Conservation (phyloP, 306 rosid species). For the Quercus parvula region DNA sequence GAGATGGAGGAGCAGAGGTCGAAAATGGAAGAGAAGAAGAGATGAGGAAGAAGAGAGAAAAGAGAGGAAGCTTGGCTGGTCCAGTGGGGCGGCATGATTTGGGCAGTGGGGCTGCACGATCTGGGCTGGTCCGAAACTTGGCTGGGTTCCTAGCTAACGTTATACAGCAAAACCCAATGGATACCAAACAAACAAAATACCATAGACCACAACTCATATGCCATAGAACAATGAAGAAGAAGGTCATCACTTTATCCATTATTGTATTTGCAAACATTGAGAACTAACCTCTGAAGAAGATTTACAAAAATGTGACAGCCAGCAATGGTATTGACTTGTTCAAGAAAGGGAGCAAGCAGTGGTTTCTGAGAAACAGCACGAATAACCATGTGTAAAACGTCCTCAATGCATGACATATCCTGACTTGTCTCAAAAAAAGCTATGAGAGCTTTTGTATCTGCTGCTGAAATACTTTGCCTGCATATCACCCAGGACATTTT, state of each 20-base stretch:
- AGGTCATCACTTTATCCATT: slow-evolving; percentile 1
- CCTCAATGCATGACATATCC: slow-evolving; percentile 92
- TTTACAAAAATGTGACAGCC: slow-evolving; percentile 92
- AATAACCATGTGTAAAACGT: slow-evolving; percentile 91
- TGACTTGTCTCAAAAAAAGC: slow-evolving; percentile 84
- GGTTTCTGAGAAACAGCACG: slow-evolving; percentile 84
- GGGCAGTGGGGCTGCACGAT: too few relatives aligned
- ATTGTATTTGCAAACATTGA: background rate
- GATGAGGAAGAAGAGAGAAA: too few relatives aligned
- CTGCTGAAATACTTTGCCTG: slow-evolving; percentile 79
- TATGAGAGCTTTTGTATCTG: slow-evolving; percentile 82
- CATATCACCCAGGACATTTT: slow-evolving; percentile 5
- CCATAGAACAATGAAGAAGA: background rate
- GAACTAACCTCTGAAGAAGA: slow-evolving; percentile 86
- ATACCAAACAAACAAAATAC: too few relatives aligned
- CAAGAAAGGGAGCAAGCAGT: slow-evolving; percentile 80
- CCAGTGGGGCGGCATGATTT: too few relatives aligned
- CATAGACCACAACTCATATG: too few relatives aligned
- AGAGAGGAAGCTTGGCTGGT: too few relatives aligned
- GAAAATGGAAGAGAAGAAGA: too few relatives aligned
- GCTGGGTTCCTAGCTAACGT: too few relatives aligned
- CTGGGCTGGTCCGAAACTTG: too few relatives aligned
- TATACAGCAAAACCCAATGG: too few relatives aligned
- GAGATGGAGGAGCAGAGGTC: too few relatives aligned
- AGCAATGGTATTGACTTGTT: slow-evolving; percentile 67